These are phyloP conservation scores for Ulmus americana DNA, from an alignment of 331 rosid genomes.

Conservation along the genomic window DNA sequence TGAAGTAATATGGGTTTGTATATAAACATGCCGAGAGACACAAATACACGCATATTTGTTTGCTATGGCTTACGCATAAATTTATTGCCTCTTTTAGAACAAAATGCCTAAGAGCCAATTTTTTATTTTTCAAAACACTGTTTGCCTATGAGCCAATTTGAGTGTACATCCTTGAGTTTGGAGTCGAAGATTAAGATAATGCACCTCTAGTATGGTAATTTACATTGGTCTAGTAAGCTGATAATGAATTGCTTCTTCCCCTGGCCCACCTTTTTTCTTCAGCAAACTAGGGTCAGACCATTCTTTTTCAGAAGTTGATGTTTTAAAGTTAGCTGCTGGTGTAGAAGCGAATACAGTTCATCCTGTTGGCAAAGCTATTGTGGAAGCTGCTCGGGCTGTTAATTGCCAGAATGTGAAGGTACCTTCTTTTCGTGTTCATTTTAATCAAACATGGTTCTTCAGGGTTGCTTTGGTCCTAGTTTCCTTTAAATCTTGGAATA, in stretches of 20 bases:
- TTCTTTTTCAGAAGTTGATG: constrained; percentile 60
- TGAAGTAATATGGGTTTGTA: too few relatives aligned
- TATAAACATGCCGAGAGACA: too few relatives aligned
- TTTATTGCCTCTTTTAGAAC: too few relatives aligned
- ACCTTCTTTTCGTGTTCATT: constrained; percentile 17
- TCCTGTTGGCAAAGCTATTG: constrained; percentile 92
- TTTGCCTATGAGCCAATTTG: not conserved
- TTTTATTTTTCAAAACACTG: not conserved
- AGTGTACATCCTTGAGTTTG: not conserved
- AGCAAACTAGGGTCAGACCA: constrained; percentile 42
- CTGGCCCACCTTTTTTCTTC: not conserved
- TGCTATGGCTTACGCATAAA: too few relatives aligned
- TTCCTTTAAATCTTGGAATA: constrained; percentile 1
- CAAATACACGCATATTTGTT: too few relatives aligned
- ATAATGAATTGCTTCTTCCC: not conserved
- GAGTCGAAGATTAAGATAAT: not conserved
- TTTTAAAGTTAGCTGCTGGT: constrained; percentile 81
- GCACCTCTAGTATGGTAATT: not conserved
- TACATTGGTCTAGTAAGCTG: constrained; percentile 19
- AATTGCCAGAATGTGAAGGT: constrained; percentile 63
- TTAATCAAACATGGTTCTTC: constrained; percentile 9
- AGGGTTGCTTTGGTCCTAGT: constrained; percentile 11
- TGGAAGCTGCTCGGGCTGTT: constrained; percentile 67
- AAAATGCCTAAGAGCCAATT: too few relatives aligned
- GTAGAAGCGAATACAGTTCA: constrained; percentile 90